Evolutionary conservation across 1,284 basidiomycete genomes (phyloP).

Genomic region (Heterobasidion parviporum): DNA sequence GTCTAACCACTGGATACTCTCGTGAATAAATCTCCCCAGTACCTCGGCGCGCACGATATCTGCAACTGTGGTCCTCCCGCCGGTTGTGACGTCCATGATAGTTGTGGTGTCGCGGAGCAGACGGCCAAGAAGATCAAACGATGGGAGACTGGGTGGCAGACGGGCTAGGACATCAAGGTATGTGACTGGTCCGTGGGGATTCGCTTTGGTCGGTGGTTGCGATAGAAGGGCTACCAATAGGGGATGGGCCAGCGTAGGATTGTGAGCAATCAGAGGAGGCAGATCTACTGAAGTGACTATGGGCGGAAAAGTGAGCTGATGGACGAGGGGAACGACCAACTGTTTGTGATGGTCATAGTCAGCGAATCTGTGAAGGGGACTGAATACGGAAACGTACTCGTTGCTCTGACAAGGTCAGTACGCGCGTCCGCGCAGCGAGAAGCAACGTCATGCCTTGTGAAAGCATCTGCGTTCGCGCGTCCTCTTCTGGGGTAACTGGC

Average conservation of each 20-base stretch:
- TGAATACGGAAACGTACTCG: conserved; percentile 34
- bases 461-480: conserved; percentile 28
- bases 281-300: conserved; percentile 62
- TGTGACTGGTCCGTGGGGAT: conserved; percentile 31
- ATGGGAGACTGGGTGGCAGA: conserved; percentile 60
- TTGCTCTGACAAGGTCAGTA: conserved; percentile 64
- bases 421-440: conserved; percentile 57
- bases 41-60: conserved; percentile 54
- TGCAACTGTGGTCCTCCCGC: conserved; percentile 47
- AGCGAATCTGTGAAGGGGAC: not conserved
- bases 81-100: conserved; percentile 27
- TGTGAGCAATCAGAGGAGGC: conserved; percentile 53
- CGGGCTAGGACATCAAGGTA: conserved; percentile 51
- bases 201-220: conserved; percentile 20
- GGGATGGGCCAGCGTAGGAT: conserved; percentile 58
- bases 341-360: conserved; percentile 6
- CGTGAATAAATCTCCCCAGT: conserved; percentile 60
- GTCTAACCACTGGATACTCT: conserved; percentile 60
- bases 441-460: conserved; percentile 56
- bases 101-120: conserved; percentile 52
- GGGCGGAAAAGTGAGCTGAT: conserved; percentile 42
- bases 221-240: conserved; percentile 49
- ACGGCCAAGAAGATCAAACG: conserved; percentile 63
- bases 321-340: conserved; percentile 30
- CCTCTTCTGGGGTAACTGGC: conserved; percentile 21